Evolutionary conservation across 768 basidiomycete genomes (phyloP).

Genomic region (Gautieria morchelliformis): DNA sequence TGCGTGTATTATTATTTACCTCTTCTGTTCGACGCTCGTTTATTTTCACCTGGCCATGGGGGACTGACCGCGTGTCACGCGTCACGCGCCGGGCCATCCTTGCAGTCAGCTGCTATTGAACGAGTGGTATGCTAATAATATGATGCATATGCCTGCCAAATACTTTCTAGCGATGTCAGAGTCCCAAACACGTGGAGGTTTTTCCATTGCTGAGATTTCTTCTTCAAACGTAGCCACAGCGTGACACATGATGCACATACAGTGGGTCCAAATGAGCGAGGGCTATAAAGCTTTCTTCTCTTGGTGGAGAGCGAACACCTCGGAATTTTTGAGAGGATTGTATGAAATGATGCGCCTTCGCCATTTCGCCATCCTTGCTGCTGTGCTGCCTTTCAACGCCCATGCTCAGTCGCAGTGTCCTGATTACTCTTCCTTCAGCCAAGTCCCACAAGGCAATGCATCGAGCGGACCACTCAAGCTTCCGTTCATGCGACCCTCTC

Average conservation of each 20-base stretch:
- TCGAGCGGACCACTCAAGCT: constrained; percentile 53
- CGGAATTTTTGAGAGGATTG: background rate
- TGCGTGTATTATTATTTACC: background rate
- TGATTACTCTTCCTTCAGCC: constrained; percentile 41
- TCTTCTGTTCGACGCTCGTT: background rate
- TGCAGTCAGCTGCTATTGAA: background rate
- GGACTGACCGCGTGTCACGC: background rate
- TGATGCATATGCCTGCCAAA: background rate
- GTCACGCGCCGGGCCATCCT: background rate
- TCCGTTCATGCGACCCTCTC: constrained; percentile 65
- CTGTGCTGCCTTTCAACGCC: constrained; percentile 11
- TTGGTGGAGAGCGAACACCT: background rate
- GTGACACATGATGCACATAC: too few relatives aligned
- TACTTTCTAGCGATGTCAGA: background rate
- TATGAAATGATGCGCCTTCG: background rate
- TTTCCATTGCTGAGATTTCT: background rate
- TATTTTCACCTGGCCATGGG: background rate
- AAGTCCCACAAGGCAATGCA: constrained; percentile 51
- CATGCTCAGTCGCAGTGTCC: constrained; percentile 33
- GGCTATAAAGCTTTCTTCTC: background rate
- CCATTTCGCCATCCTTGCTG: background rate
- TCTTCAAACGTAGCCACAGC: background rate
- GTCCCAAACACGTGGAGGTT: background rate
- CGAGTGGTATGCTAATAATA: background rate
- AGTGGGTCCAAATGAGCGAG: background rate